Evolutionary conservation across 2,329 filamentous ascomycete species (phyloP).

Genomic region (Penicillium frequentans): DNA sequence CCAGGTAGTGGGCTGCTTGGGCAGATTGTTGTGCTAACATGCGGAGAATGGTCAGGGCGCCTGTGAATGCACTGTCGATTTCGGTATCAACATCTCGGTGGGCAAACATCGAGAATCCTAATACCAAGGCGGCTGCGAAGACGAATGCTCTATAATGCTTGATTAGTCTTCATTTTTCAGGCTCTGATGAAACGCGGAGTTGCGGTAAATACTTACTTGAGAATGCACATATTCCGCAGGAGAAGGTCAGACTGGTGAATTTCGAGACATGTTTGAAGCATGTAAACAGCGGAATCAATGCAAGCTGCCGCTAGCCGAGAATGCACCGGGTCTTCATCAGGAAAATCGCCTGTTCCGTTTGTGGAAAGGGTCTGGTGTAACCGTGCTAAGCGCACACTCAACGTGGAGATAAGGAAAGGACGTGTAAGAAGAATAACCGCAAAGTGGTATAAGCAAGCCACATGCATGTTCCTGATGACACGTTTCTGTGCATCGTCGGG

Average conservation of each 20-base stretch:
- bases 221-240: conserved; percentile 58
- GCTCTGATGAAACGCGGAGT: not conserved
- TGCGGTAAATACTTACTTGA: conserved; percentile 49
- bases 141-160: conserved; percentile 47
- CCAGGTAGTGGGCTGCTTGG: conserved; percentile 58
- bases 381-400: conserved; percentile 42
- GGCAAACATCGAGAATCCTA: conserved; percentile 59
- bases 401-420: conserved; percentile 54
- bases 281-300: conserved; percentile 56
- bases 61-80: conserved; percentile 47
- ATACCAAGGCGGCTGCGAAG: conserved; percentile 58
- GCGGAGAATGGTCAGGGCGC: conserved; percentile 52
- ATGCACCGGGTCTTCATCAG: conserved; percentile 29
- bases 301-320: conserved; percentile 53
- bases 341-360: conserved; percentile 6
- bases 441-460: conserved; percentile 61
- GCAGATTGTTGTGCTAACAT: conserved; percentile 52
- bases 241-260: conserved; percentile 47
- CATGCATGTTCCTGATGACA: conserved; percentile 53
- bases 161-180: not conserved
- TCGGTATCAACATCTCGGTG: conserved; percentile 46
- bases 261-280: conserved; percentile 56
- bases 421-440: conserved; percentile 59
- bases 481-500: conserved; percentile 29
- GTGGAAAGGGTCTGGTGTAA: conserved; percentile 26